Evolutionary conservation across 495 filamentous ascomycete species (phyloP).

Genomic region (Emericellopsis terricola): DNA sequence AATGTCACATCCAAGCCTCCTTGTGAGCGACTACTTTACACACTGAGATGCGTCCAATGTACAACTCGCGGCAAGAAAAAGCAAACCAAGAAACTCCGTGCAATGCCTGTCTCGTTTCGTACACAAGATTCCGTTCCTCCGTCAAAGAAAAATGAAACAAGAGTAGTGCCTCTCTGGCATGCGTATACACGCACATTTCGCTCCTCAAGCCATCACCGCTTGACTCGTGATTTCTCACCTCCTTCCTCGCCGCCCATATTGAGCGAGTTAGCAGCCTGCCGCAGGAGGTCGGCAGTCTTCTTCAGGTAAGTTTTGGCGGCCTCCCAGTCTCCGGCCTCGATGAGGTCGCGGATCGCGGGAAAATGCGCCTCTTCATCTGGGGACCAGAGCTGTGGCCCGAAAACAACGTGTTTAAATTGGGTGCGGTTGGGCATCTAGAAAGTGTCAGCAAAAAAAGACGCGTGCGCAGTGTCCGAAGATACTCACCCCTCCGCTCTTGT

Average conservation of each 20-base stretch:
- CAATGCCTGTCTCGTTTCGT: too few relatives aligned
- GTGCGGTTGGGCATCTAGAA: conserved; percentile 63
- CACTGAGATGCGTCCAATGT: too few relatives aligned
- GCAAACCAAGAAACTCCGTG: too few relatives aligned
- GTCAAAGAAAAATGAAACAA: not conserved
- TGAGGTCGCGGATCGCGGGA: conserved; percentile 67
- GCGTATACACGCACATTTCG: too few relatives aligned
- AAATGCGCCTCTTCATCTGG: conserved; percentile 62
- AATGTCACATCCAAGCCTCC: too few relatives aligned
- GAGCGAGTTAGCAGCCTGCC: conserved; percentile 30
- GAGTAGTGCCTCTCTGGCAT: too few relatives aligned
- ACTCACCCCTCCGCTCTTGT: conserved; percentile 51
- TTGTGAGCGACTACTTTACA: too few relatives aligned
- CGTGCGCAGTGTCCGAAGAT: too few relatives aligned
- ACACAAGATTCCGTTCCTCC: not conserved
- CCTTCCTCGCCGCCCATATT: not conserved
- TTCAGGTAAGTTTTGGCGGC: conserved; percentile 51
- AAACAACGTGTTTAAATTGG: conserved; percentile 89
- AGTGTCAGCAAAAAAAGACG: conserved; percentile 3
- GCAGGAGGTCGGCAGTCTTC: conserved; percentile 52
- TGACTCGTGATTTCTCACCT: too few relatives aligned
- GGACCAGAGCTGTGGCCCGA: conserved; percentile 66
- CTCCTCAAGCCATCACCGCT: too few relatives aligned
- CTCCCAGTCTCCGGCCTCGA: conserved; percentile 53
- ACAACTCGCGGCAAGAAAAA: too few relatives aligned